Percentiles rank a stretch among this genome's conserved stretches.
Conservation (phyloP, 2,329 filamentous ascomycete species). For the Sphaerulina musiva region DNA sequence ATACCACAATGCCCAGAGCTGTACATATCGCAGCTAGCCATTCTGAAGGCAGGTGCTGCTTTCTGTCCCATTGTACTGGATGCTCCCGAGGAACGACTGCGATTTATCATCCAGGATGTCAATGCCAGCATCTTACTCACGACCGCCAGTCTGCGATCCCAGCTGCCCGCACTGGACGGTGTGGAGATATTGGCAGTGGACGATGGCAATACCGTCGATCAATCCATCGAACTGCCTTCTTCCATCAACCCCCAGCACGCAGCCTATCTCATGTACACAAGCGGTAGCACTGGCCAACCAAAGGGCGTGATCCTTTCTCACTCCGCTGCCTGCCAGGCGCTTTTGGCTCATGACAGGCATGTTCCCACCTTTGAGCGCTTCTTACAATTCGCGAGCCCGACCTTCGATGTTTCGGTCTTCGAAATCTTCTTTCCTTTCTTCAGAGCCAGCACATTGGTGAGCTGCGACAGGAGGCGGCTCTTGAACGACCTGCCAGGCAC, state of each 20-base stretch:
- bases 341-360: constrained; percentile 72
- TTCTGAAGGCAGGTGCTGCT: constrained; percentile 73
- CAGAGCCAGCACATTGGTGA: constrained; percentile 65
- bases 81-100: constrained; percentile 66
- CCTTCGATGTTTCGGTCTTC: constrained; percentile 91
- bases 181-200: constrained; percentile 41
- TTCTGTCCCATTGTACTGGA: constrained; percentile 82
- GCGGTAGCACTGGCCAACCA: constrained; percentile 78
- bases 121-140: constrained; percentile 63
- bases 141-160: constrained; percentile 42
- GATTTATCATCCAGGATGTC: constrained; percentile 75
- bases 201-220: constrained; percentile 25
- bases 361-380: constrained; percentile 73
- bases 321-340: constrained; percentile 68
- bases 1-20: constrained; percentile 69
- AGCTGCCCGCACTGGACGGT: constrained; percentile 34
- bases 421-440: constrained; percentile 87
- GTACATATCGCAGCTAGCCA: constrained; percentile 69
- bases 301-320: constrained; percentile 85
- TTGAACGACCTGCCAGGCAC: constrained; percentile 66
- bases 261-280: constrained; percentile 92
- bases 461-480: constrained; percentile 62
- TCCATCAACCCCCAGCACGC: constrained; percentile 34
- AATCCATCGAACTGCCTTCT: neutral
- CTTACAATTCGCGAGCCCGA: constrained; percentile 84